phyloP scores from a whole-genome alignment of 768 basidiomycete genomes.

The Trametes elegans region DNA sequence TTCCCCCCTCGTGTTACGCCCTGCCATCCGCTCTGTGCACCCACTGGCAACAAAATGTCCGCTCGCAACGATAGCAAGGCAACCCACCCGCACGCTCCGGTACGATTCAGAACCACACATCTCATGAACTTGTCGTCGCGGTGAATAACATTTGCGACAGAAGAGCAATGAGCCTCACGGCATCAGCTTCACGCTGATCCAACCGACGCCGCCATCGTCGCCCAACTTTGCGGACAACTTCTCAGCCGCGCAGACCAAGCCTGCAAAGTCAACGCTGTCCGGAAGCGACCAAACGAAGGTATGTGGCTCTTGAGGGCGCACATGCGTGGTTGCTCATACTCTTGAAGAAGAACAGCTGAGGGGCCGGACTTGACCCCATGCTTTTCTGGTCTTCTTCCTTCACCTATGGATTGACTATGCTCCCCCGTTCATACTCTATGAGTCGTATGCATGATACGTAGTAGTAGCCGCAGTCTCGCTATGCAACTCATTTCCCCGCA shows the following conservation, averaged over 20 bases:
- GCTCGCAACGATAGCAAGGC: not conserved
- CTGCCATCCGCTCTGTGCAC: not conserved
- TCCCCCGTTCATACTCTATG: not conserved
- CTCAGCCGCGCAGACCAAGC: not conserved
- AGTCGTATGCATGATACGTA: not conserved
- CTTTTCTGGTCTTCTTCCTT: too few relatives aligned
- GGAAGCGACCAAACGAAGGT: not conserved
- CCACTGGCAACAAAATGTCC: not conserved
- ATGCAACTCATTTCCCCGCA: not conserved
- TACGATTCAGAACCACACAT: not conserved
- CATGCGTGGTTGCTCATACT: not conserved
- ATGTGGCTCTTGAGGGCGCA: too few relatives aligned
- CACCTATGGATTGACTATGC: too few relatives aligned
- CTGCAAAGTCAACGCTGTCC: not conserved
- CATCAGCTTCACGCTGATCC: conserved; percentile 5
- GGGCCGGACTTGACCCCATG: too few relatives aligned
- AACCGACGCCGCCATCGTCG: conserved; percentile 4
- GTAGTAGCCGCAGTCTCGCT: not conserved
- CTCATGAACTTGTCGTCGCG: too few relatives aligned
- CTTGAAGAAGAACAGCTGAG: not conserved
- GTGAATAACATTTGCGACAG: not conserved
- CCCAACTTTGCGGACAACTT: not conserved
- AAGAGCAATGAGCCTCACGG: conserved; percentile 6
- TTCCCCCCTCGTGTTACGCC: not conserved
- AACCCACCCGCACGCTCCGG: conserved; percentile 1